Percentiles rank a stretch among this genome's conserved stretches.
phyloP scores from a whole-genome alignment of 2,329 filamentous ascomycete species.

The Alternaria gansuensis region DNA sequence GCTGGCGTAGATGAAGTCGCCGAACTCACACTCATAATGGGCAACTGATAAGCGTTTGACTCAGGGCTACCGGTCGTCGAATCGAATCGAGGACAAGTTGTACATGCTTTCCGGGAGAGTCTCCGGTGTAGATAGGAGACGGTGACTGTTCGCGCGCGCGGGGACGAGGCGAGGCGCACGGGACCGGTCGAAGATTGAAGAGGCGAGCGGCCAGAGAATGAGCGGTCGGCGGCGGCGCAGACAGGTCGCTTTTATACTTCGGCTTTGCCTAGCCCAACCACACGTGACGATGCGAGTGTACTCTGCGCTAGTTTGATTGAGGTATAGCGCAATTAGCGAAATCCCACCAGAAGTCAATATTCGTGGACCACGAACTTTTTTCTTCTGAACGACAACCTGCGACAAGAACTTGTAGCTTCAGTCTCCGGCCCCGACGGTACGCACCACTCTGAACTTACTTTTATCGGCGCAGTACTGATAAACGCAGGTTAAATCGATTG shows the following conservation, averaged over 20 bases:
- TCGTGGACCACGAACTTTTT: slow-evolving; percentile 45
- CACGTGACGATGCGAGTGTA: slow-evolving; percentile 28
- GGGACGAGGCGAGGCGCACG: slow-evolving; percentile 25
- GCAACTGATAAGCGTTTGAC: slow-evolving; percentile 45
- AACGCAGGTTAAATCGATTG: slow-evolving; percentile 81
- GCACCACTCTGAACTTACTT: slow-evolving; percentile 3
- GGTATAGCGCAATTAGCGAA: slow-evolving; percentile 20
- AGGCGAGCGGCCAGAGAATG: slow-evolving; percentile 34
- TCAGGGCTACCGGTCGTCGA: slow-evolving; percentile 50
- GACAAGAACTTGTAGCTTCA: slow-evolving; percentile 91
- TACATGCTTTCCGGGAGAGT: slow-evolving; percentile 45
- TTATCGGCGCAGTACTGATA: slow-evolving; percentile 32
- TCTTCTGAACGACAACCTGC: slow-evolving; percentile 40
- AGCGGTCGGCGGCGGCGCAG: slow-evolving; percentile 38
- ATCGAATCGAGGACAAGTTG: slow-evolving; percentile 44
- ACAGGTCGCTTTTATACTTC: slow-evolving; percentile 34
- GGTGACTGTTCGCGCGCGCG: slow-evolving; percentile 25
- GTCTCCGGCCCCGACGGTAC: slow-evolving; percentile 93
- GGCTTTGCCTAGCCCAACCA: slow-evolving; percentile 20
- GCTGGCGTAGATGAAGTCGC: slow-evolving; percentile 22
- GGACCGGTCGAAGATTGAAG: slow-evolving; percentile 26
- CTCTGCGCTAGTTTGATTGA: slow-evolving; percentile 13
- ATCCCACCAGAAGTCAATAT: slow-evolving; percentile 29
- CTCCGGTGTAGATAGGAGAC: slow-evolving; percentile 24
- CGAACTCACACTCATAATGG: slow-evolving; percentile 52